phyloP scores from a whole-genome alignment of 306 rosid species.

The Rosa multiflora region DNA sequence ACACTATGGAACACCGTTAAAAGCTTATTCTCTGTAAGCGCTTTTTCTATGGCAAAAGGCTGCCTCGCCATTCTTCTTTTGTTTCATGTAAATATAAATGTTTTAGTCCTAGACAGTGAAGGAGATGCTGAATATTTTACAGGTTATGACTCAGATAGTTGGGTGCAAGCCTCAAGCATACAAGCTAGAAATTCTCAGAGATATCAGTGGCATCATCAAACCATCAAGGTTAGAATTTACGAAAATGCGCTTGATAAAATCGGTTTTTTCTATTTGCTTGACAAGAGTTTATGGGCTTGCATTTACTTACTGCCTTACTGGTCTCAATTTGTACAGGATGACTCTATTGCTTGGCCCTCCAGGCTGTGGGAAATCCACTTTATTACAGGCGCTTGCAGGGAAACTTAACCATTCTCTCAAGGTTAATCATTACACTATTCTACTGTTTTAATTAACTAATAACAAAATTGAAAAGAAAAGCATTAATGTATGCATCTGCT shows the following conservation, averaged over 20 bases:
- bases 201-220: conserved; percentile 45
- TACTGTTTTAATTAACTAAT: too few species aligned
- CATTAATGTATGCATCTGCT: background rate
- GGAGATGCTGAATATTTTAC: background rate
- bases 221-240: conserved; percentile 40
- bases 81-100: too few species aligned
- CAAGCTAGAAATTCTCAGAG: conserved; percentile 35
- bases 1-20: conserved; percentile 21
- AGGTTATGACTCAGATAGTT: conserved; percentile 33
- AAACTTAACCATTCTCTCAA: conserved; percentile 42
- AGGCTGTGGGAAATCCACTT: conserved; percentile 52
- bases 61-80: background rate
- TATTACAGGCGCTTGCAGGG: conserved; percentile 49
- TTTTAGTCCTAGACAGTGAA: background rate
- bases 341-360: conserved; percentile 59
- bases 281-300: background rate
- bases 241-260: background rate
- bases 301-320: background rate
- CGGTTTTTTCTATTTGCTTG: background rate
- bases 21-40: background rate
- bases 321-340: conserved; percentile 32
- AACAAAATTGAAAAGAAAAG: too few species aligned
- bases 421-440: conserved; percentile 23
- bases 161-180: conserved; percentile 29
- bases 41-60: background rate